Evolutionary conservation across 1,284 basidiomycete species (phyloP), one percentile per base, ranked within the genome.

Genomic region (Mycosarcoma maydis): DNA sequence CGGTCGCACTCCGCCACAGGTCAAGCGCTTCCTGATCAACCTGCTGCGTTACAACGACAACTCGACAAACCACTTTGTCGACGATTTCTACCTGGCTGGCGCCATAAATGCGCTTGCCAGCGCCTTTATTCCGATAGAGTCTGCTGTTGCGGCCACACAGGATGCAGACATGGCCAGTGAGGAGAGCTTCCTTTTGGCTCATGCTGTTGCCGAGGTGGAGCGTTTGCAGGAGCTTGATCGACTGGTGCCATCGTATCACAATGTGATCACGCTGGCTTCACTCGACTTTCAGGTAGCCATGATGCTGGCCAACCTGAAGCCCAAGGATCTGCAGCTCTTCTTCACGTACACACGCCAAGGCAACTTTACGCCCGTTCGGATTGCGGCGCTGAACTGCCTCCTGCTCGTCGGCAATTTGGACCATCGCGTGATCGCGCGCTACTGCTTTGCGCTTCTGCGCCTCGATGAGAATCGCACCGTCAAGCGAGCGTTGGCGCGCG

Each of bases 1-100:
- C 62, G 91, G 92, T 24, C 91, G 91, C 81, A 90, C 92, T 0
- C 92, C 92, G 30, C 87, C 89, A 0, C 88, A 94, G 56, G 91
- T 96, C n/a, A 88, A 93, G 51, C 89, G 90, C 56, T 93, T 96
- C 80, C 85, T 98, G 38, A 89, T 96, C 69, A 92, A 96, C 77
- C 88, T 96, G 68, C 85, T 98, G 16, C 87, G 89, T 3, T 93
- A 92, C 81, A 98, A 98, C 81, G 94, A 98, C 83, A 98, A 98
- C 80, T 94, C 92, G 3, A 87, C 88, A 17, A 98, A 97, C 26
- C 76, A 93, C 90, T 95, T 89, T 76, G 91, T 92, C 30, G 95
- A 98, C 81, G 92, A 91, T 6, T 89, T 90, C 73, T 98, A 96
- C 81, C 88, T 97, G 16, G 92, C 92, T 61, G 88, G 90, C 2